A percentile compares a stretch with the other conserved stretches of the same genome.
These are phyloP conservation scores for Solanum pimpinellifolium DNA, from an alignment of 257 asterid species.

Conservation along the genomic window DNA sequence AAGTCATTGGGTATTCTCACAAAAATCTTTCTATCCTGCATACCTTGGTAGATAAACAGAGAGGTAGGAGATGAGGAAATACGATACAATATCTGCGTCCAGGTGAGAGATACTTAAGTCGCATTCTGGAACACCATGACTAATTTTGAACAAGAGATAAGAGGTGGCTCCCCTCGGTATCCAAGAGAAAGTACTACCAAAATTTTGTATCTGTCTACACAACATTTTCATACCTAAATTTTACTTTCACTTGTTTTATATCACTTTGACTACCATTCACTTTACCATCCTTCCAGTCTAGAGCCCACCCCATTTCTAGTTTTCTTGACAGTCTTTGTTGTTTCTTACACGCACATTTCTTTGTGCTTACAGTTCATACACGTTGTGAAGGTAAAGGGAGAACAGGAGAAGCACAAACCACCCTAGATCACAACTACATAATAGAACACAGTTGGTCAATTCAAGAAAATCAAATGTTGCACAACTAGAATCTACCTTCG, in stretches of 20 bases:
- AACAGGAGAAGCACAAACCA: background rate
- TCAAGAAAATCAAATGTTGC: background rate
- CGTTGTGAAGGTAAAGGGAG: background rate
- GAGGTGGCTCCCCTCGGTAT: background rate
- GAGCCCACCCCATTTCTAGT: background rate
- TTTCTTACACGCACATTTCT: background rate
- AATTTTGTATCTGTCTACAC: background rate
- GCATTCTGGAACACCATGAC: background rate
- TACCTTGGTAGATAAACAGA: background rate
- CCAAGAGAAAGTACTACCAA: background rate
- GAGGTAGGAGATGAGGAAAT: background rate
- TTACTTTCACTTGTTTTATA: background rate
- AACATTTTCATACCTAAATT: background rate
- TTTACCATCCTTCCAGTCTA: background rate
- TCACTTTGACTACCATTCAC: background rate
- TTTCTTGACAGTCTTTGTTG: background rate
- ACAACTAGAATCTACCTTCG: background rate
- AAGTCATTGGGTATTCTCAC: background rate
- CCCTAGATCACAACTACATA: background rate
- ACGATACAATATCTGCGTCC: background rate
- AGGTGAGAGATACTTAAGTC: background rate
- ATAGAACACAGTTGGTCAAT: background rate
- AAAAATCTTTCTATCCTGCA: background rate
- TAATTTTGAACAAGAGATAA: background rate
- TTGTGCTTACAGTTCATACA: background rate